phyloP scores from a whole-genome alignment of 2,329 filamentous ascomycete species.

The Aspergillus pseudoviridinutans region DNA sequence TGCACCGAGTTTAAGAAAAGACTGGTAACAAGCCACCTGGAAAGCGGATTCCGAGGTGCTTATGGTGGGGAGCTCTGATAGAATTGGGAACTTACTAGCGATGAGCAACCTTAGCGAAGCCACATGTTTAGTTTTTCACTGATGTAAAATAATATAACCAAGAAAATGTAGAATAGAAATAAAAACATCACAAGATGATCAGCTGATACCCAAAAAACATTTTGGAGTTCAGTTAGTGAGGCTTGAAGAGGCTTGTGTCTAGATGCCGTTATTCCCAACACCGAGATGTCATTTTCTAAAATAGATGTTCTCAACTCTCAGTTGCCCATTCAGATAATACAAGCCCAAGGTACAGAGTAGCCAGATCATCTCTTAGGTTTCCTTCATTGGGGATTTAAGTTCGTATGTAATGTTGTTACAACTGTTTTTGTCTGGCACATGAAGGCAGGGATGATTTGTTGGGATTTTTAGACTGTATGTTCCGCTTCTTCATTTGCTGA shows the following conservation, averaged over 20 bases:
- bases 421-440: not conserved
- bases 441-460: not conserved
- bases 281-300: not conserved
- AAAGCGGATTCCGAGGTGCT: not conserved
- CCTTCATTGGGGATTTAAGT: not conserved
- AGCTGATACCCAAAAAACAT: not conserved
- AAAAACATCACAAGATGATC: not conserved
- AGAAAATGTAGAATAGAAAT: not conserved
- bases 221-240: not conserved
- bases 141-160: not conserved
- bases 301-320: not conserved
- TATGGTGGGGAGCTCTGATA: not conserved
- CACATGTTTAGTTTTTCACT: not conserved
- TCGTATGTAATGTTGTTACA: not conserved
- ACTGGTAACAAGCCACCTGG: not conserved
- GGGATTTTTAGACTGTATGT: not conserved
- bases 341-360: not conserved
- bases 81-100: not conserved
- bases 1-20: not conserved
- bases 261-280: not conserved
- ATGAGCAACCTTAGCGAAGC: not conserved
- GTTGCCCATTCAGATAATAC: not conserved
- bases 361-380: not conserved
- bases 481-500: not conserved
- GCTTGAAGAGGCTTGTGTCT: not conserved